Base-by-base conservation (phyloP, 2,329 filamentous ascomycete species). In the Drechslerella dactyloides region DNA sequence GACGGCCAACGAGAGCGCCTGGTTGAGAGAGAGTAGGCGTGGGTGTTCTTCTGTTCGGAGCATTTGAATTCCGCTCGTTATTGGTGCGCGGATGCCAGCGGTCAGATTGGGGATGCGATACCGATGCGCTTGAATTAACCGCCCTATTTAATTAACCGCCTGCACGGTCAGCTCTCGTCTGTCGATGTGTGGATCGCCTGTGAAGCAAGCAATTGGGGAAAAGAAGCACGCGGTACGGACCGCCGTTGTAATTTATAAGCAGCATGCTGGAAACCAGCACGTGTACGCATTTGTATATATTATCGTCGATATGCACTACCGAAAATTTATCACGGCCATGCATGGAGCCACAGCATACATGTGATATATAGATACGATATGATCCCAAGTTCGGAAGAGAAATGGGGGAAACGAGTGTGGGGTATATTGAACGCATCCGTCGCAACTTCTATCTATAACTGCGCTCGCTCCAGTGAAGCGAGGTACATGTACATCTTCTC, bases 1-100 rank as follows among this genome's bases (percentile, higher is more conserved):
- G 35, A 37, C 2, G 27, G 27, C 8, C 30, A 40, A 2, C 30
- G 59, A 27, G 54, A 63, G 27, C 23, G 53, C 15, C 54, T 70
- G 19, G 30, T 44, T 3, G 54, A 70, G 19, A 54, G 59, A 19
- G 59, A 64, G 5, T 70, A 61, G 30, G 3, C 4, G 44, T 4
- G n/a, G n/a, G 8, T 8, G 17, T 37, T 7, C 15, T 37, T 37
- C 7, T 37, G 35, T 37, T 15, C 35, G 35, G 35, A 7, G 35
- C 7, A 37, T 7, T n/a, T n/a, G n/a, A n/a, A n/a, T n/a, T n/a
- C n/a, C n/a, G n/a, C n/a, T n/a, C n/a, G n/a, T n/a, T n/a, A n/a
- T n/a, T n/a, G n/a, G n/a, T n/a, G n/a, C n/a, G n/a, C n/a, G n/a
- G n/a, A n/a, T n/a, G n/a, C n/a, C n/a, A n/a, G n/a, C n/a, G n/a